A percentile compares a stretch with the other conserved stretches of the same genome.
These are phyloP conservation scores for Castanospermum australe DNA, from an alignment of 306 rosid genomes.

Conservation along the genomic window DNA sequence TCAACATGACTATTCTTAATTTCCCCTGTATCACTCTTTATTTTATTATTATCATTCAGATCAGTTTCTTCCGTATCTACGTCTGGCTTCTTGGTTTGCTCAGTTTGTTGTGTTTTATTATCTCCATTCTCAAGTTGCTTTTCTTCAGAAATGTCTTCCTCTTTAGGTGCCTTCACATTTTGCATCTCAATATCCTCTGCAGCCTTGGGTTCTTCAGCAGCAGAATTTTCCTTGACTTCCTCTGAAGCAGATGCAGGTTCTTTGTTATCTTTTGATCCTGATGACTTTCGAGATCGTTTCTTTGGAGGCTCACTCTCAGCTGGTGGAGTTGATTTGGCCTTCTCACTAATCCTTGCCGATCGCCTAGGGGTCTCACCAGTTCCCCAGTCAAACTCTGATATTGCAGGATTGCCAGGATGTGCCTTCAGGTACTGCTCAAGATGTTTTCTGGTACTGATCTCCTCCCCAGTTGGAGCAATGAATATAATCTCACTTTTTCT, in stretches of 20 bases:
- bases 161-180: conserved; percentile 15
- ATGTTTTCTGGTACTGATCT: conserved; percentile 48
- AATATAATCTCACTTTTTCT: conserved; percentile 57
- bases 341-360: conserved; percentile 69
- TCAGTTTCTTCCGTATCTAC: conserved; percentile 7
- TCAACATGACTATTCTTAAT: conserved; percentile 5
- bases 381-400: conserved; percentile 72
- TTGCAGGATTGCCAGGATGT: conserved; percentile 58
- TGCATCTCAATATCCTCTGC: conserved; percentile 32
- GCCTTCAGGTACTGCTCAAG: conserved; percentile 70
- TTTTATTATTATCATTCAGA: not conserved
- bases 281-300: conserved; percentile 60
- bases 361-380: conserved; percentile 73
- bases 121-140: conserved; percentile 39
- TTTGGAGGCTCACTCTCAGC: conserved; percentile 47
- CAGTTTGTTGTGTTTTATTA: conserved; percentile 32
- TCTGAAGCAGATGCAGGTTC: conserved; percentile 37
- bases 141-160: conserved; percentile 13
- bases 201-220: conserved; percentile 34
- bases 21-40: conserved; percentile 28
- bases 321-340: conserved; percentile 60
- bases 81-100: conserved; percentile 15
- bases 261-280: conserved; percentile 45
- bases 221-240: conserved; percentile 6
- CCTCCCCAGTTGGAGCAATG: conserved; percentile 72